Evolutionary conservation across 2,329 filamentous ascomycete genomes (phyloP).

Genomic region (Xylariaceae sp.): DNA sequence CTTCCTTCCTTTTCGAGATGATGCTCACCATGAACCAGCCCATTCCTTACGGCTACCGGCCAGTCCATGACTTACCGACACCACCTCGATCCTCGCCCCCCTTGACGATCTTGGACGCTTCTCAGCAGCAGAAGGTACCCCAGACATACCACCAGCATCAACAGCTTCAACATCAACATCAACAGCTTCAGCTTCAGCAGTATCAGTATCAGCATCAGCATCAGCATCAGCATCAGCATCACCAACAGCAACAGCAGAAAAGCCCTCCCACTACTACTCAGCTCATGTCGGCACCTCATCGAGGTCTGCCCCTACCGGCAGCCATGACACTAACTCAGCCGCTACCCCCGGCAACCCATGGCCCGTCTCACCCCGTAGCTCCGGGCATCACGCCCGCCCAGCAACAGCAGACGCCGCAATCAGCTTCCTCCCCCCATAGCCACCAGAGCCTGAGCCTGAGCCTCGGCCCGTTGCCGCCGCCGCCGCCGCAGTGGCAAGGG

Average conservation of each 20-base stretch:
- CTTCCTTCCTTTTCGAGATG: conserved; percentile 32
- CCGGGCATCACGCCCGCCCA: conserved; percentile 18
- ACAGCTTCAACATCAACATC: no score
- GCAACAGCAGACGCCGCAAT: conserved; percentile 29
- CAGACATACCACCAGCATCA: conserved; percentile 38
- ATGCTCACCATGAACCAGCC: conserved; percentile 60
- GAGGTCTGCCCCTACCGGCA: conserved; percentile 63
- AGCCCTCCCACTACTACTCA: conserved; percentile 44
- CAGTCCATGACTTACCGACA: conserved; percentile 57
- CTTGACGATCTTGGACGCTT: conserved; percentile 44
- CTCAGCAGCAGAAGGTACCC: conserved; percentile 40
- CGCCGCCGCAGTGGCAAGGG: conserved; percentile 61
- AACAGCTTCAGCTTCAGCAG: no score
- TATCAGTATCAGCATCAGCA: no score
- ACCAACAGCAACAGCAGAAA: conserved; percentile 14
- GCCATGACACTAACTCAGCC: conserved; percentile 54
- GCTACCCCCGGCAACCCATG: conserved; percentile 23
- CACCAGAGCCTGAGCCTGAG: conserved; percentile 26
- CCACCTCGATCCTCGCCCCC: conserved; percentile 53
- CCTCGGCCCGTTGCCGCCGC: conserved; percentile 54
- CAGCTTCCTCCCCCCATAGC: conserved; percentile 33
- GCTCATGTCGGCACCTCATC: conserved; percentile 64
- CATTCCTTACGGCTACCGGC: conserved; percentile 53
- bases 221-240: no score
- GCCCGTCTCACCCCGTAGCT: conserved; percentile 28